Conservation (phyloP, 1,139 yeast species). For the Yamadazyma atmosphaerica region DNA sequence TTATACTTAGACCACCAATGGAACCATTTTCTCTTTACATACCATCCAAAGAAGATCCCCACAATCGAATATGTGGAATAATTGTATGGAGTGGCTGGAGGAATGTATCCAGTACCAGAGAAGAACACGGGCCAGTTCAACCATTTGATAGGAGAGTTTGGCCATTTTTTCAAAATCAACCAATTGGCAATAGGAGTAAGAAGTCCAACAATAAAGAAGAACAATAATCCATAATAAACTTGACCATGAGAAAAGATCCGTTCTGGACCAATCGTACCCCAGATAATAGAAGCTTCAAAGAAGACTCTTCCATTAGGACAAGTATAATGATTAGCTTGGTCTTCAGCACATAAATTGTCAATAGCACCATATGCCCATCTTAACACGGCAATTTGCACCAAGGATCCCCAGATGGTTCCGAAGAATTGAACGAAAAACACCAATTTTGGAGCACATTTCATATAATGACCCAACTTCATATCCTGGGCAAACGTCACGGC, state of each 20-base stretch:
- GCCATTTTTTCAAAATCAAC: conserved; percentile 26
- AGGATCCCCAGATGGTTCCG: conserved; percentile 47
- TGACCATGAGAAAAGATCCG: conserved; percentile 41
- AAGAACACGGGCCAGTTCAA: conserved; percentile 50
- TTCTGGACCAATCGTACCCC: conserved; percentile 50
- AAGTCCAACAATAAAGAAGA: conserved; percentile 44
- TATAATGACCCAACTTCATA: conserved; percentile 55
- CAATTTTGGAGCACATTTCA: conserved; percentile 49
- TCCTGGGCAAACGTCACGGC: conserved; percentile 56
- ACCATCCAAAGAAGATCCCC: conserved; percentile 32
- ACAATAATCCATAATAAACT: conserved; percentile 38
- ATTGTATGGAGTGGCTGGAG: conserved; percentile 49
- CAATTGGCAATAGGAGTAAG: conserved; percentile 41
- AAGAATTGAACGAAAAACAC: conserved; percentile 47
- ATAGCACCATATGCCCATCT: conserved; percentile 47
- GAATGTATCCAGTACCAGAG: conserved; percentile 48
- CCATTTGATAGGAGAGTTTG: conserved; percentile 35
- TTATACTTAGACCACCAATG: conserved; percentile 50
- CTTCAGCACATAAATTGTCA: conserved; percentile 46
- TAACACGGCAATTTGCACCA: conserved; percentile 46
- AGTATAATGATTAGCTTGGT: conserved; percentile 41
- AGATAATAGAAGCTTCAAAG: conserved; percentile 47
- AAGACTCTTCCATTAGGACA: conserved; percentile 48
- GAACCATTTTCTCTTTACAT: conserved; percentile 36
- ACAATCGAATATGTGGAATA: conserved; percentile 40